Conservation (phyloP, 2,329 filamentous ascomycete genomes). For the Taxawa tesnikishii region DNA sequence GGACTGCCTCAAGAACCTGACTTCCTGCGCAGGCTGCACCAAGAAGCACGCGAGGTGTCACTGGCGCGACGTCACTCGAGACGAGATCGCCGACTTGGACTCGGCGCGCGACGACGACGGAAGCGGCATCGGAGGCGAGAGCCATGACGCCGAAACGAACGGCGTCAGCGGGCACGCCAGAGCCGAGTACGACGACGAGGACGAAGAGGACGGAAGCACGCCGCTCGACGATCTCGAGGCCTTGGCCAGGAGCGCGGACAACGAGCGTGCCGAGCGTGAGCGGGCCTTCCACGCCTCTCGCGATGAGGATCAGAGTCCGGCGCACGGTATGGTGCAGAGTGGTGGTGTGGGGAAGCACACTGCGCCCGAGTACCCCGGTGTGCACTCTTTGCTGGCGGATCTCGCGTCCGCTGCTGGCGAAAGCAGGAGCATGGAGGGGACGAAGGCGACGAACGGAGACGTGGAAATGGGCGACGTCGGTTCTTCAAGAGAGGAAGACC, state of each 20-base stretch:
- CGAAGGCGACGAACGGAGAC: too few species aligned
- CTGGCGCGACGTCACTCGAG: conserved; percentile 69
- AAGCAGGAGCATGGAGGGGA: too few species aligned
- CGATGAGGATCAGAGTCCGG: too few species aligned
- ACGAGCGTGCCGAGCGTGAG: too few species aligned
- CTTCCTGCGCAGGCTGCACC: conserved; percentile 75
- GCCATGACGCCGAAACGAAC: conserved; percentile 6
- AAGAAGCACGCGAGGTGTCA: conserved; percentile 83
- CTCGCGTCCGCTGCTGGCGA: too few species aligned
- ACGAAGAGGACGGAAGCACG: conserved; percentile 4
- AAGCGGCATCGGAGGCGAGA: conserved; percentile 6
- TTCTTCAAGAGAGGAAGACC: too few species aligned
- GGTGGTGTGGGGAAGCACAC: too few species aligned
- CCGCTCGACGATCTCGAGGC: conserved; percentile 1
- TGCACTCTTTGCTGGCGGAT: too few species aligned
- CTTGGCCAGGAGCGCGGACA: neutral
- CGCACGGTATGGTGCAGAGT: too few species aligned
- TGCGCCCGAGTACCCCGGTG: too few species aligned
- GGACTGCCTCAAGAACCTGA: conserved; percentile 75
- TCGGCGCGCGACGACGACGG: conserved; percentile 10
- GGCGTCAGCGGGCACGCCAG: conserved; percentile 2
- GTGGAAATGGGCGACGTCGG: too few species aligned
- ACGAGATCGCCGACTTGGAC: conserved; percentile 39
- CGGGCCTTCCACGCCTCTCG: too few species aligned
- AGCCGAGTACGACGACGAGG: neutral